Conservation (phyloP, 257 asterid genomes). For the Solanum lycopersicoides region DNA sequence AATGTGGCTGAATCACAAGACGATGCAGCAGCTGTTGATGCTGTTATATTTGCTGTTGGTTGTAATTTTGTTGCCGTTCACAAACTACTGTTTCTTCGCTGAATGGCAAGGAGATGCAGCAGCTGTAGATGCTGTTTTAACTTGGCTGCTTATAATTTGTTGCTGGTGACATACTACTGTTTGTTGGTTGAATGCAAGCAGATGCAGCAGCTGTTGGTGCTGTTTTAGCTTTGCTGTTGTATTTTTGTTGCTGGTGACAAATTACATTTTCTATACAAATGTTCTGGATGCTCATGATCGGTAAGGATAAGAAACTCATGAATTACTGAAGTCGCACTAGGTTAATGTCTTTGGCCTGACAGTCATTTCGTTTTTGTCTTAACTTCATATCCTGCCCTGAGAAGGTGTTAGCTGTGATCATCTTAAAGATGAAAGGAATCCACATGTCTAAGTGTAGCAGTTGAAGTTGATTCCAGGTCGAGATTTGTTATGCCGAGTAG, state of each 20-base stretch:
- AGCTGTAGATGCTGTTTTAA: slow-evolving; percentile 38
- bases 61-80: slow-evolving; percentile 15
- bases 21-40: slow-evolving; percentile 31
- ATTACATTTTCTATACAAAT: slow-evolving; percentile 14
- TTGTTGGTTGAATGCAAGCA: slow-evolving; percentile 34
- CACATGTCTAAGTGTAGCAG: slow-evolving; percentile 11
- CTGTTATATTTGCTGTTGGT: slow-evolving; percentile 28
- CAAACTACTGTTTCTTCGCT: slow-evolving; percentile 25
- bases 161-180: slow-evolving; percentile 17
- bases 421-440: slow-evolving; percentile 19
- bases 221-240: slow-evolving; percentile 17
- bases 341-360: slow-evolving; percentile 8
- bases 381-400: slow-evolving; percentile 3
- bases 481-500: slow-evolving; percentile 10
- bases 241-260: slow-evolving; percentile 21
- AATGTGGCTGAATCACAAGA: slow-evolving; percentile 37
- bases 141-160: slow-evolving; percentile 35
- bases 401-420: slow-evolving; percentile 17
- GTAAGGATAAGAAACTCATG: slow-evolving; percentile 37
- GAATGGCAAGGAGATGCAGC: slow-evolving; percentile 31
- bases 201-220: slow-evolving; percentile 22
- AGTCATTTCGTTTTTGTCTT: slow-evolving; percentile 1
- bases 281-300: slow-evolving; percentile 18
- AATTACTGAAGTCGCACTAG: slow-evolving; percentile 8
- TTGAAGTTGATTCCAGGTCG: slow-evolving; percentile 18